Percentiles rank a stretch among this genome's conserved stretches.
phyloP scores from a whole-genome alignment of 2,329 filamentous ascomycete genomes.

The Trichoderma koningii region DNA sequence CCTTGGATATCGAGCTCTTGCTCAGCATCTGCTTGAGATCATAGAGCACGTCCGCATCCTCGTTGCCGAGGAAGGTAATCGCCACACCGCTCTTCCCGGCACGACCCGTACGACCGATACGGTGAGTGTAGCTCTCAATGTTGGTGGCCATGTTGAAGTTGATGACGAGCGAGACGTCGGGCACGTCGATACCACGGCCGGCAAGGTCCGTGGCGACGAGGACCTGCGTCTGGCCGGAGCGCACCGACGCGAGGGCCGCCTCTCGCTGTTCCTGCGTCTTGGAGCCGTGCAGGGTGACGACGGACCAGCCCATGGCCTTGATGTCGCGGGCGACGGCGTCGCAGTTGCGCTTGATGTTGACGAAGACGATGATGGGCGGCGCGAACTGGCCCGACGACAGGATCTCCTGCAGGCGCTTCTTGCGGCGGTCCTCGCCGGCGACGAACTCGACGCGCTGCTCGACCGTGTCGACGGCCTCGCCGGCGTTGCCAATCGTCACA shows the following conservation, averaged over 20 bases:
- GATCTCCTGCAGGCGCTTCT: conserved; percentile 93
- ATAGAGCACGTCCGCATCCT: conserved; percentile 88
- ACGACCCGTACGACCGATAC: conserved; percentile 94
- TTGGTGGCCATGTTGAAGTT: conserved; percentile 98
- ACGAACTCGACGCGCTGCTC: conserved; percentile 96
- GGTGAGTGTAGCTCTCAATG: conserved; percentile 95
- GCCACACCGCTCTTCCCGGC: conserved; percentile 95
- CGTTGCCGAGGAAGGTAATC: conserved; percentile 90
- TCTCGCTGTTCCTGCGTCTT: conserved; percentile 99
- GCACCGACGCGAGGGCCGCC: conserved; percentile 82
- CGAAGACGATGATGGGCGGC: conserved; percentile 95
- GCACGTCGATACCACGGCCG: conserved; percentile 95
- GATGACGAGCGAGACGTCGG: conserved; percentile 88
- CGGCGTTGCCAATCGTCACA: conserved; percentile 89
- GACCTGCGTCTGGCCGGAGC: conserved; percentile 77
- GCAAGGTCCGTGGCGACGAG: conserved; percentile 95
- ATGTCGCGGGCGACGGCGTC: conserved; percentile 93
- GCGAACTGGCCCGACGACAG: conserved; percentile 77
- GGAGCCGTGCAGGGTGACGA: conserved; percentile 88
- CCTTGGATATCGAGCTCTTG: conserved; percentile 83
- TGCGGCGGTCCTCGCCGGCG: conserved; percentile 87
- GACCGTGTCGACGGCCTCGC: conserved; percentile 95
- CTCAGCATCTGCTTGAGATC: conserved; percentile 94
- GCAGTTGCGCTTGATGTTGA: conserved; percentile 99
- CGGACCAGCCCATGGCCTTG: conserved; percentile 87